A percentile compares a stretch with the other conserved stretches of the same genome.
Conservation (phyloP, 164 flowering plant genomes). For the Berberis thunbergii region DNA sequence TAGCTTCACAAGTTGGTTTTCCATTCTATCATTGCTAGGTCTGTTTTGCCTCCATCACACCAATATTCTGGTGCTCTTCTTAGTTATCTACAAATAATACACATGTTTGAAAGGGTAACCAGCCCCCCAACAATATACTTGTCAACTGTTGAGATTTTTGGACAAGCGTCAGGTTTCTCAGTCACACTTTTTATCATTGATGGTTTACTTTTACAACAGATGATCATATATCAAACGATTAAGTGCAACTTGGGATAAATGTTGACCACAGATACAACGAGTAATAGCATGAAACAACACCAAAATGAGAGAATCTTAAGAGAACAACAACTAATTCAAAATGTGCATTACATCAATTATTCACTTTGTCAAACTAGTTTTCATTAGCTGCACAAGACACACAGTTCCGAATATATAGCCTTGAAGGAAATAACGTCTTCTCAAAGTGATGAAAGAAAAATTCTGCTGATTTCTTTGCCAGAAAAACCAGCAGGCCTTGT, state of each 20-base stretch:
- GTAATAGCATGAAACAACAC: not conserved
- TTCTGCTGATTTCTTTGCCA: not conserved
- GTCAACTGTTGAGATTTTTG: too few relatives aligned
- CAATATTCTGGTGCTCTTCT: too few relatives aligned
- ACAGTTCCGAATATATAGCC: not conserved
- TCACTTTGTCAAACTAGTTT: not conserved
- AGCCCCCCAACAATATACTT: too few relatives aligned
- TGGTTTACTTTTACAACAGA: too few relatives aligned
- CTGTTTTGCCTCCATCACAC: too few relatives aligned
- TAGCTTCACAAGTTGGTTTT: too few relatives aligned
- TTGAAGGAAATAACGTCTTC: not conserved
- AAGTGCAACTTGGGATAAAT: not conserved
- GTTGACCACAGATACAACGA: not conserved
- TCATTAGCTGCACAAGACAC: not conserved
- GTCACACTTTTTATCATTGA: too few relatives aligned
- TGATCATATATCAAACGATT: too few relatives aligned
- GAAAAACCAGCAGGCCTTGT: slow-evolving; percentile 13
- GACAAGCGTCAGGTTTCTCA: too few relatives aligned
- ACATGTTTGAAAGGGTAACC: too few relatives aligned
- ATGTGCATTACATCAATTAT: not conserved
- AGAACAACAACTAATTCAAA: not conserved
- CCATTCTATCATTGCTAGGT: too few relatives aligned
- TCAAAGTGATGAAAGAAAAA: slow-evolving; percentile 3
- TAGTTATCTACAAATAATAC: too few relatives aligned
- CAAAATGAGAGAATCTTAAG: not conserved